Conservation (phyloP, 2,329 filamentous ascomycete species). For the Karstenula rhodostoma region DNA sequence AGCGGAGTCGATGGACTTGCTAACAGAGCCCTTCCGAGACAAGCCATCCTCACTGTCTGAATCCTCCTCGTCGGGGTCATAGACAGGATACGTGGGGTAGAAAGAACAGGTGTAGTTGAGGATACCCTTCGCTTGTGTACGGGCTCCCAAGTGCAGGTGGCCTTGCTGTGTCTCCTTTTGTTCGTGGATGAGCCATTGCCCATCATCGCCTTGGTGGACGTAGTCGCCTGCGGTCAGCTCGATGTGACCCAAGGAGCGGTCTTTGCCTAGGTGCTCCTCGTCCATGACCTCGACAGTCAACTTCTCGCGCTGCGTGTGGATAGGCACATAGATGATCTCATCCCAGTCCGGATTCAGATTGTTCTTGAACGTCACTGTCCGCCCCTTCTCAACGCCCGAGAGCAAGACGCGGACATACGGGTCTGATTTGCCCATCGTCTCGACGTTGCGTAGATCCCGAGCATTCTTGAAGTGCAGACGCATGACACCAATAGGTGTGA, state of each 20-base stretch:
- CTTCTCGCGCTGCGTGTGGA: constrained; percentile 85
- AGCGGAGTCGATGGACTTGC: constrained; percentile 26
- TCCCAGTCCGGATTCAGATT: constrained; percentile 96
- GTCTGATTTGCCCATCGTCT: constrained; percentile 96
- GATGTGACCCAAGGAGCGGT: constrained; percentile 83
- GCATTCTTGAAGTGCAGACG: constrained; percentile 90
- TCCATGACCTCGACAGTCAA: constrained; percentile 96
- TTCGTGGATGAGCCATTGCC: constrained; percentile 82
- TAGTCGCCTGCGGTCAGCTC: constrained; percentile 83
- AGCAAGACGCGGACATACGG: constrained; percentile 89
- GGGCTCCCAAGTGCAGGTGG: constrained; percentile 76
- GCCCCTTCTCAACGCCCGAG: constrained; percentile 87
- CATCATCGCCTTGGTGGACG: constrained; percentile 77
- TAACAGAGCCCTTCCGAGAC: constrained; percentile 34
- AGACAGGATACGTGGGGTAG: constrained; percentile 86
- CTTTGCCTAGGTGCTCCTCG: constrained; percentile 88
- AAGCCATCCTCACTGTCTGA: constrained; percentile 29
- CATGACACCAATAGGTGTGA: constrained; percentile 94
- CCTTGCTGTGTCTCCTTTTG: constrained; percentile 73
- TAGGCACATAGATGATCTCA: constrained; percentile 91
- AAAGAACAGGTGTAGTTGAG: constrained; percentile 87
- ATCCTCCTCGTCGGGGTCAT: constrained; percentile 86
- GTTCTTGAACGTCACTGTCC: constrained; percentile 95
- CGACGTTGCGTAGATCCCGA: constrained; percentile 84
- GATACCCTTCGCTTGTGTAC: constrained; percentile 77